Conservation (phyloP, 257 asterid genomes). For the Primulina tabacum region DNA sequence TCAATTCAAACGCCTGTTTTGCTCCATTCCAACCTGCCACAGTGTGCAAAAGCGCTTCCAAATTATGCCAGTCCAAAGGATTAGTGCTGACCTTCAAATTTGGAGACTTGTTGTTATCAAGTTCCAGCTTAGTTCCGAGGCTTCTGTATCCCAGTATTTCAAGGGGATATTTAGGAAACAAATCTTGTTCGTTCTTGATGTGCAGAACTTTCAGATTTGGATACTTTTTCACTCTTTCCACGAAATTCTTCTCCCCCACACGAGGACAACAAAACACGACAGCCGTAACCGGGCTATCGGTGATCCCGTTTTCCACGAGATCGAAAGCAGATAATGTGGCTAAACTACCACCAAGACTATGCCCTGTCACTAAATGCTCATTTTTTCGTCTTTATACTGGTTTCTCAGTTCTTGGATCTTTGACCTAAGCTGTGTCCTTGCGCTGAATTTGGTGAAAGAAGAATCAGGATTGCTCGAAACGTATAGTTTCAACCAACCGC, state of each 20-base stretch:
- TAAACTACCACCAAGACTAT: constrained; percentile 64
- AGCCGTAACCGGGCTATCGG: constrained; percentile 69
- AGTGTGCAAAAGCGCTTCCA: too few relatives aligned
- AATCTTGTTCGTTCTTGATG: constrained; percentile 58
- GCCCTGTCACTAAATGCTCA: constrained; percentile 74
- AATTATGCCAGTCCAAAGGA: too few relatives aligned
- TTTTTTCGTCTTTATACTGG: constrained; percentile 40
- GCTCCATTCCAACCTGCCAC: too few relatives aligned
- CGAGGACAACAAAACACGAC: constrained; percentile 78
- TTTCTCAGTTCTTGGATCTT: constrained; percentile 37
- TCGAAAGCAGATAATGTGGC: constrained; percentile 70
- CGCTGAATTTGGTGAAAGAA: constrained; percentile 59
- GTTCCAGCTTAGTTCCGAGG: constrained; percentile 41
- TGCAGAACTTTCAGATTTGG: constrained; percentile 61
- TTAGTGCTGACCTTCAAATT: too few relatives aligned
- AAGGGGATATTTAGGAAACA: constrained; percentile 59
- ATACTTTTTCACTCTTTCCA: constrained; percentile 31
- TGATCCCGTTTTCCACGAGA: constrained; percentile 66
- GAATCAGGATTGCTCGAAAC: constrained; percentile 59
- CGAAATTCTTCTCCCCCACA: constrained; percentile 59
- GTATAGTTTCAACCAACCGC: constrained; percentile 69
- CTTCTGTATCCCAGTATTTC: constrained; percentile 46
- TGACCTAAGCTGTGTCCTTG: constrained; percentile 46
- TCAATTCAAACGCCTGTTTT: too few relatives aligned
- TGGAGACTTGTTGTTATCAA: constrained; percentile 48